Evolutionary conservation across 2,329 filamentous ascomycete species (phyloP), one percentile per base, ranked within the genome.

Genomic region (Aspergillus sp.): DNA sequence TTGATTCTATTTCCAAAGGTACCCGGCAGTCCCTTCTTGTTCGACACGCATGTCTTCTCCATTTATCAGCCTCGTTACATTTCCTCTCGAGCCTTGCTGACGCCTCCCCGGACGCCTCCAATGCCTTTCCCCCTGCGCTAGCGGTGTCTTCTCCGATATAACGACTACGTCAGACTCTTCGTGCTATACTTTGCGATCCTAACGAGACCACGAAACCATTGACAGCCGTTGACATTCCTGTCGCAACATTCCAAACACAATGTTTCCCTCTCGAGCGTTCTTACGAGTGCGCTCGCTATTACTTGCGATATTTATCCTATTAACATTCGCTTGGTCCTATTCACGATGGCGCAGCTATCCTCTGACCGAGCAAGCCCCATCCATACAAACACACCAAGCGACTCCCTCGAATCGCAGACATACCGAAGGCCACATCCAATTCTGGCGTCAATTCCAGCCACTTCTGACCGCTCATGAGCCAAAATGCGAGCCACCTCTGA

Each of bases 401-500:
- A 36, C 51, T 39, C 28, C 21, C 41, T 38, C 21, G 15, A 32
- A 12, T 10, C 12, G 9, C 21, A 51, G 39, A 28, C 49, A 19
- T 36, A 43, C 52, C 5, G 55, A 38, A 6, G 65, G 65, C 10
- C 71, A 74, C 60, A 65, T 67, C 19, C 55, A 65, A 13, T 77
- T 78, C 60, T 78, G 76, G 75, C 67, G 59, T 7, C 64, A 69
- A 17, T 73, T 78, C 32, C 69, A 74, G 38, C 63, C 68, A 1
- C 62, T 74, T 8, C 63, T 78, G n/a, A 66, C 68, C 9, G 60
- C 64, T n/a, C 65, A 76, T 53, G 65, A 65, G 21, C 76, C 75
- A 1, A 67, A 68, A 55, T 71, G 70, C 56, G 50, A 67, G 3
- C 65, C 74, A 2, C 71, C 74, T 3, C 30, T 68, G n/a, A 67